Conservation (phyloP, 495 filamentous ascomycete species). For the Evansstolkia leycettana region DNA sequence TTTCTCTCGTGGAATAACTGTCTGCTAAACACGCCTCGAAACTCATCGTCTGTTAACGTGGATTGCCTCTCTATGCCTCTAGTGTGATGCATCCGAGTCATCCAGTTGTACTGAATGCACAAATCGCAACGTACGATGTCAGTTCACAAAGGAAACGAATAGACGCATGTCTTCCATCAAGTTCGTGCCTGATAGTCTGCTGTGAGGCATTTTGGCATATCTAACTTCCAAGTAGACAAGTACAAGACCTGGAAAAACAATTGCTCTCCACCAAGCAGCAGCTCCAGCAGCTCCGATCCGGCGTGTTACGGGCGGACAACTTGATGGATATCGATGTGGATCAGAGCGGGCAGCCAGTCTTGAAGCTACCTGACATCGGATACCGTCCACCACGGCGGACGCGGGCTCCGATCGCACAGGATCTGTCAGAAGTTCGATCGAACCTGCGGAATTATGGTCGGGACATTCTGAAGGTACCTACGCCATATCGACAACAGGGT, state of each 20-base stretch:
- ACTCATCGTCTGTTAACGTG: too few relatives aligned
- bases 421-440: slow-evolving; percentile 56
- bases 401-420: slow-evolving; percentile 45
- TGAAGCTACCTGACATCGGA: slow-evolving; percentile 60
- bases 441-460: slow-evolving; percentile 64
- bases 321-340: slow-evolving; percentile 52
- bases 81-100: slow-evolving; percentile 94
- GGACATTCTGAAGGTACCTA: slow-evolving; percentile 74
- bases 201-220: too few relatives aligned
- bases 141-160: slow-evolving; percentile 99
- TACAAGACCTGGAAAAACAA: slow-evolving; percentile 93
- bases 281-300: slow-evolving; percentile 54
- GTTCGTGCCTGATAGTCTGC: slow-evolving; percentile 24
- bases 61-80: slow-evolving; percentile 2
- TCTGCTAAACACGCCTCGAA: too few relatives aligned
- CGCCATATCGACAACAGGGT: slow-evolving; percentile 50
- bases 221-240: slow-evolving; percentile 43
- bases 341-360: slow-evolving; percentile 38
- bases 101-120: slow-evolving; percentile 93
- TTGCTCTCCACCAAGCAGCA: slow-evolving; percentile 62
- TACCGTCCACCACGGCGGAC: slow-evolving; percentile 50
- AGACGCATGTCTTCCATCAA: slow-evolving; percentile 98
- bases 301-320: slow-evolving; percentile 22
- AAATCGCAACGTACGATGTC: slow-evolving; percentile 88
- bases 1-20: too few relatives aligned